Base-by-base conservation (phyloP, 371 early-diverging fungal species). In the Apophysomyces variabilis region DNA sequence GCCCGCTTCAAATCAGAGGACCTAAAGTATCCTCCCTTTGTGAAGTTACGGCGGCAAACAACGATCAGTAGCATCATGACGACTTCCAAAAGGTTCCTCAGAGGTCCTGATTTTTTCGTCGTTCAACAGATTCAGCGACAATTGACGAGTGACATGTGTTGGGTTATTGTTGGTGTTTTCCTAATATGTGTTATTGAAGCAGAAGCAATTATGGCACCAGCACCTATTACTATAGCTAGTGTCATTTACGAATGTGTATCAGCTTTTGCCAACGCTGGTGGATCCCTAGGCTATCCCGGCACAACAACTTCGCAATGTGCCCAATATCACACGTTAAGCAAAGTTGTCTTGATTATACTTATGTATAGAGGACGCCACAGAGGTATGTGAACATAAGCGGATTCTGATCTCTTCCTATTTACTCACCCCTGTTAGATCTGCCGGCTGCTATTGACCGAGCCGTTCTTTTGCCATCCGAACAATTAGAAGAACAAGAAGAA, bases 341-440 rank as follows among this genome's bases (percentile, higher is more conserved):
- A 83, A 58, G 35, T 83, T 8, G 71, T 80, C 0, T 13, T 83
- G 1, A 75, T 80, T 32, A 5, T 72, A n/a, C 63, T 83, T 6
- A 83, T 83, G 83, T 83, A 82, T 36, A 66, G 76, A 41, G 83
- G 83, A 54, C 68, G 83, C 16, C 83, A 82, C 61, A 66, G 83
- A 70, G 83, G 80, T 76, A 77, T 56, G 57, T 38, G 38, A 1
- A 38, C 16, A 38, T 44, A 18, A 18, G 4, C 35, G 7, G 45
- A 14, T 16, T 46, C 46, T 14, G 46, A 35, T 18, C 47, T 18
- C 21, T 11, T 56, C 9, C 32, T 4, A 37, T 45, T 38, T 7
- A 41, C 14, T 47, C 21, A 5, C 37, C n/a, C 45, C 13, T 21
- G n/a, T 35, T 43, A 80, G 80, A 79, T 64, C 61, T 82, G 9